These are phyloP conservation scores for Calonectria fujianensis DNA, from an alignment of 2,329 filamentous ascomycete species.

Conservation along the genomic window DNA sequence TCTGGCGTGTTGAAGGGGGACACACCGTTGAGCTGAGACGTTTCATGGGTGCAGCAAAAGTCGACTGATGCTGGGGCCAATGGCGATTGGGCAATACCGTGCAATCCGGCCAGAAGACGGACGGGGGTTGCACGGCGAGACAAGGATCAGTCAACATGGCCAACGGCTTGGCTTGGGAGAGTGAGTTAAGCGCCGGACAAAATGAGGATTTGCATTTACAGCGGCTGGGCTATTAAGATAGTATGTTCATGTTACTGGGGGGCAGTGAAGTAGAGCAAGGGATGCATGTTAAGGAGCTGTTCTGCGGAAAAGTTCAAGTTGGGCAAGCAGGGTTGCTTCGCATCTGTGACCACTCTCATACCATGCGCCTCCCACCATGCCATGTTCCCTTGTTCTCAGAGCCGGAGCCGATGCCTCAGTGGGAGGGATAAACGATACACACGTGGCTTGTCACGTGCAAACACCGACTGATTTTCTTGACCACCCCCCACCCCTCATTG, in stretches of 20 bases:
- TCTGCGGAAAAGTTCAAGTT: neutral
- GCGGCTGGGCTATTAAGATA: neutral
- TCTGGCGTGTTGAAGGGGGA: conserved; percentile 47
- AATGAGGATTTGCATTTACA: neutral
- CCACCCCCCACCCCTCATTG: neutral
- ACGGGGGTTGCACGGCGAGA: conserved; percentile 8
- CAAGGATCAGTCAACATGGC: conserved; percentile 18
- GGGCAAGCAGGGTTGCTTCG: conserved; percentile 14
- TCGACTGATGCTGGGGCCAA: conserved; percentile 50
- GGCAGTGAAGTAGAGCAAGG: neutral
- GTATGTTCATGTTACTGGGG: neutral
- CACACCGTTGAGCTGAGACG: conserved; percentile 53
- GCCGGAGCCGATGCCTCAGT: neutral
- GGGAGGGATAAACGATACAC: neutral
- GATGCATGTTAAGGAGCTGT: neutral
- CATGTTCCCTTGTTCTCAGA: neutral
- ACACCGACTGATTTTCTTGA: neutral
- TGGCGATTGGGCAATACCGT: conserved; percentile 47
- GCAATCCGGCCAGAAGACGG: neutral
- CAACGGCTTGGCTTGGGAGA: neutral
- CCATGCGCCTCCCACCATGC: neutral
- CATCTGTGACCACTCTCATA: neutral
- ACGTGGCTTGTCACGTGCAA: conserved; percentile 3
- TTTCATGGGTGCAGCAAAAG: conserved; percentile 67
- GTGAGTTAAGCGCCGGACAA: conserved; percentile 1